Evolutionary conservation across 257 asterid species (phyloP).

Genomic region (Salvia miltiorrhiza): DNA sequence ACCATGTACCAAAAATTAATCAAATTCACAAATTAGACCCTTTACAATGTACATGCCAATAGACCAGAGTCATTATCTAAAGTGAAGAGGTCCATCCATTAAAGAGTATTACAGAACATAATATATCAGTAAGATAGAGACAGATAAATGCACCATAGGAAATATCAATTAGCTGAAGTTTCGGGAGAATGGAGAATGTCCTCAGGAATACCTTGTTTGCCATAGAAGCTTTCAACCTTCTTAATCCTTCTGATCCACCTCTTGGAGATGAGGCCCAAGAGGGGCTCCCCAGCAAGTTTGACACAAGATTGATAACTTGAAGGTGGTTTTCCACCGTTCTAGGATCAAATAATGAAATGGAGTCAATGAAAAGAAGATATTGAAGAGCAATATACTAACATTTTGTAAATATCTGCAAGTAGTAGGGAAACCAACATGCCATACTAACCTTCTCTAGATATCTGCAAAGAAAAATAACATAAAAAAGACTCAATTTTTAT

Average conservation of each 20-base stretch:
- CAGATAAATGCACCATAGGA: too few relatives aligned
- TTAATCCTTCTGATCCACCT: too few relatives aligned
- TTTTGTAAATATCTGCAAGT: background rate
- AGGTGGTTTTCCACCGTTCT: slow-evolving; percentile 96
- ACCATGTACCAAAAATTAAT: too few relatives aligned
- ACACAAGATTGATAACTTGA: slow-evolving; percentile 77
- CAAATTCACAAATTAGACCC: too few relatives aligned
- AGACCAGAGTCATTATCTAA: background rate
- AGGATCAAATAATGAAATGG: slow-evolving; percentile 11
- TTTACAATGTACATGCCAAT: background rate
- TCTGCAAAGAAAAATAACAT: too few relatives aligned
- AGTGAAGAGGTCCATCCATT: background rate
- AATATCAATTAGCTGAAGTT: too few relatives aligned
- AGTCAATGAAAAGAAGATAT: background rate
- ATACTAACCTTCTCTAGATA: slow-evolving; percentile 60
- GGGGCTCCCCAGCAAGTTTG: slow-evolving; percentile 86
- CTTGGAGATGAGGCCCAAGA: too few relatives aligned
- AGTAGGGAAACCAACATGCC: background rate
- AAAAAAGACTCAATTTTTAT: too few relatives aligned
- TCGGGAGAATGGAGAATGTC: background rate
- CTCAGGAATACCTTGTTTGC: slow-evolving; percentile 52
- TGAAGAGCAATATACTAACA: background rate
- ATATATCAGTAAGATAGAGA: background rate
- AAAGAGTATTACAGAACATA: background rate
- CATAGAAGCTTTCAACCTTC: slow-evolving; percentile 67